phyloP scores from a whole-genome alignment of 2,329 filamentous ascomycete genomes.

The Aaosphaeria arxii region DNA sequence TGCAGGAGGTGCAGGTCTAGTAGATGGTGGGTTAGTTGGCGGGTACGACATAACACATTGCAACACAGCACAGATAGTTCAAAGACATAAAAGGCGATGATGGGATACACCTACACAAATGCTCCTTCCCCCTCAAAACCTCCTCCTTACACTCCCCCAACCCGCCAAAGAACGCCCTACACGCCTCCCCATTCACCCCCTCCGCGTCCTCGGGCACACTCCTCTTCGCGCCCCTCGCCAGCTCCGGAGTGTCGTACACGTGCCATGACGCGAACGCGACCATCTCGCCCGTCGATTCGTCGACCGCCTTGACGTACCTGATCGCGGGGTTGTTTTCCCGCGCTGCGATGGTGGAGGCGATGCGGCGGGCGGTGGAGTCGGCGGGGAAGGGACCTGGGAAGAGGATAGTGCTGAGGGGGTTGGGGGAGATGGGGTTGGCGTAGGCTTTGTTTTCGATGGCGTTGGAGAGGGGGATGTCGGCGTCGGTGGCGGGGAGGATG shows the following conservation, averaged over 20 bases:
- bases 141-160: constrained; percentile 15
- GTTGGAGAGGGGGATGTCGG: constrained; percentile 19
- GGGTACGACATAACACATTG: background rate
- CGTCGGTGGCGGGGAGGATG: constrained; percentile 17
- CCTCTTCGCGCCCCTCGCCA: background rate
- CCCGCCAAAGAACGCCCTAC: constrained; percentile 18
- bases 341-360: constrained; percentile 4
- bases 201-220: too few species aligned
- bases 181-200: constrained; percentile 21
- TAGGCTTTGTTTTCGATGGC: constrained; percentile 22
- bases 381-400: constrained; percentile 24
- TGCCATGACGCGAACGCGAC: constrained; percentile 30
- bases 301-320: constrained; percentile 19
- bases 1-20: constrained; percentile 27
- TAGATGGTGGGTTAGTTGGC: background rate
- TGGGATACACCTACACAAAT: constrained; percentile 28
- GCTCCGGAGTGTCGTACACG: constrained; percentile 18
- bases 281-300: constrained; percentile 20
- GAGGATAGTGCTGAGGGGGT: constrained; percentile 6
- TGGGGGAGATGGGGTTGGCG: background rate
- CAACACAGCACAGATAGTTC: background rate
- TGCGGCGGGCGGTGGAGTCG: constrained; percentile 5
- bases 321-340: constrained; percentile 8
- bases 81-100: too few species aligned
- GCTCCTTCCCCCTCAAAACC: constrained; percentile 17